Evolutionary conservation across 805 yeast genomes (phyloP).

Genomic region (Zygoascus tannicola): DNA sequence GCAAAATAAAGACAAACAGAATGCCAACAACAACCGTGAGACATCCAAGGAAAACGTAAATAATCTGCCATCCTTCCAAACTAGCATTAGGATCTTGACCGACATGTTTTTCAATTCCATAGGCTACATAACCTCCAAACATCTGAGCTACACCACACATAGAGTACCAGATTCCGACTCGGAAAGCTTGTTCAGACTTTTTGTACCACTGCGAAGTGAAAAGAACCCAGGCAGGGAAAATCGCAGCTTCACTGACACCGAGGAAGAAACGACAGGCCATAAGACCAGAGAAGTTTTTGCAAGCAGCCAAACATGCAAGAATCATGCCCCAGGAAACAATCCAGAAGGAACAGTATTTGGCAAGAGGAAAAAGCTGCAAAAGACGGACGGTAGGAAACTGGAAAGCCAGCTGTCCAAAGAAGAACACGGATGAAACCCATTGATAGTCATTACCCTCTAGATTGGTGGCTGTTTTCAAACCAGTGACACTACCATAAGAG

Average conservation of each 20-base stretch:
- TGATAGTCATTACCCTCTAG: slow-evolving; percentile 33
- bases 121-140: slow-evolving; percentile 42
- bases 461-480: slow-evolving; percentile 33
- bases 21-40: slow-evolving; percentile 35
- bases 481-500: slow-evolving; percentile 43
- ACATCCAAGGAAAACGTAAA: slow-evolving; percentile 48
- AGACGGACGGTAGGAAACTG: slow-evolving; percentile 37
- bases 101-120: slow-evolving; percentile 31
- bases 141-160: slow-evolving; percentile 37
- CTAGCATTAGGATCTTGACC: slow-evolving; percentile 20
- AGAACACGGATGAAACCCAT: slow-evolving; percentile 37
- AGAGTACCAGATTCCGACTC: slow-evolving; percentile 36
- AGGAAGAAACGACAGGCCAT: slow-evolving; percentile 39
- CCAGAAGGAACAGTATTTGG: slow-evolving; percentile 12
- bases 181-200: slow-evolving; percentile 36
- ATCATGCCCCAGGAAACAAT: slow-evolving; percentile 14
- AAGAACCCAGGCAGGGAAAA: slow-evolving; percentile 49
- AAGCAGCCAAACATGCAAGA: slow-evolving; percentile 20
- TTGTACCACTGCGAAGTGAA: slow-evolving; percentile 53
- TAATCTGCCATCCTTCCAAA: slow-evolving; percentile 37
- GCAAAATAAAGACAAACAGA: slow-evolving; percentile 10
- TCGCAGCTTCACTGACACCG: slow-evolving; percentile 44
- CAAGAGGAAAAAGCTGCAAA: slow-evolving; percentile 12
- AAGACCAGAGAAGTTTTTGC: slow-evolving; percentile 38
- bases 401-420: slow-evolving; percentile 38